These are phyloP conservation scores for Nothophoma quercina DNA, from an alignment of 2,329 filamentous ascomycete genomes.

Conservation along the genomic window DNA sequence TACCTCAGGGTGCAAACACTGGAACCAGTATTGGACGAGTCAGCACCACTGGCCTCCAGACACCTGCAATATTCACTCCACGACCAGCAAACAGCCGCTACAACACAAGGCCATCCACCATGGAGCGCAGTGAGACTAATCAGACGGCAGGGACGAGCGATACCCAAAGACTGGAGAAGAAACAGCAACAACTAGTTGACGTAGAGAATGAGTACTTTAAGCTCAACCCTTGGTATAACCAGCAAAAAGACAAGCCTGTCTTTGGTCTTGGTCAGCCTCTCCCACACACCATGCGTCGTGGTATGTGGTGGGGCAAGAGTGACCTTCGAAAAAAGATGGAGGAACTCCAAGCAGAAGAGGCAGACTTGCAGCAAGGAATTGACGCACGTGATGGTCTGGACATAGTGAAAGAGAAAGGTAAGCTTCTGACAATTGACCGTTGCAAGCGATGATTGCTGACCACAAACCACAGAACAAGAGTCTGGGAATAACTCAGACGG, in stretches of 20 bases:
- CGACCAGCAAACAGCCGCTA: conserved; percentile 17
- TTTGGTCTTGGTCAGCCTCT: conserved; percentile 64
- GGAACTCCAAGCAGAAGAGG: conserved; percentile 23
- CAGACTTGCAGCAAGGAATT: conserved; percentile 23
- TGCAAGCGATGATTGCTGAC: background rate
- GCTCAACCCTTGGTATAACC: conserved; percentile 63
- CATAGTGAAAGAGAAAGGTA: conserved; percentile 23
- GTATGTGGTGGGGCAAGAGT: conserved; percentile 57
- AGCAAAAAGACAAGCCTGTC: conserved; percentile 60
- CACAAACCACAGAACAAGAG: conserved; percentile 6
- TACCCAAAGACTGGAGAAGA: conserved; percentile 34
- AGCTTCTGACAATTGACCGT: conserved; percentile 3
- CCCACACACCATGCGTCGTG: conserved; percentile 61
- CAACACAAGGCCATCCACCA: conserved; percentile 13
- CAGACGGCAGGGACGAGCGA: conserved; percentile 18
- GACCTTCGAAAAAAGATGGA: conserved; percentile 52
- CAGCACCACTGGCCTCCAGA: conserved; percentile 14
- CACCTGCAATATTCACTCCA: background rate
- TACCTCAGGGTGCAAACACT: conserved; percentile 8
- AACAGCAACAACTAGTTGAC: conserved; percentile 34
- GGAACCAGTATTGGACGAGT: conserved; percentile 28
- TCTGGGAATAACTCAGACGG: conserved; percentile 23
- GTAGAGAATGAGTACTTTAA: conserved; percentile 63
- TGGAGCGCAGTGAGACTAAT: conserved; percentile 27
- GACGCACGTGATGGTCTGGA: conserved; percentile 27